Conservation (phyloP, 345 rosid species). For the Populus nigra region DNA sequence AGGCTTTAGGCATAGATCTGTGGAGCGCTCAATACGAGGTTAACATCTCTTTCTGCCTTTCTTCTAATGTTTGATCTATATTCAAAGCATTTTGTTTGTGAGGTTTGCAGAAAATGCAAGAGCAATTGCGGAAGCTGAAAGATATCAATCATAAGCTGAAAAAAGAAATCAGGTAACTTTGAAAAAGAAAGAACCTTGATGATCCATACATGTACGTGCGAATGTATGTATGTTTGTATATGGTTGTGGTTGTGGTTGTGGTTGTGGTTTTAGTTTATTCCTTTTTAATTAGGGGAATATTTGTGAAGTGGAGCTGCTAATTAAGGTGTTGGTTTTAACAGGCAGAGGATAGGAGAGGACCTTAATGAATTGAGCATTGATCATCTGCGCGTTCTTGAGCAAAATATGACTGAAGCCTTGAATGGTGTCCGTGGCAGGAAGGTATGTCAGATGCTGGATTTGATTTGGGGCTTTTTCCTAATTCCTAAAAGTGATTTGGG, state of each 20-base stretch:
- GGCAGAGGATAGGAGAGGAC: slow-evolving; percentile 59
- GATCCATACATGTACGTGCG: background rate
- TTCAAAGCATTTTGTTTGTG: background rate
- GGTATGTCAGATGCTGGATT: slow-evolving; percentile 44
- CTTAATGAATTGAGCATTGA: slow-evolving; percentile 34
- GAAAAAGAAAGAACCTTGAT: background rate
- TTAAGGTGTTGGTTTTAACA: background rate
- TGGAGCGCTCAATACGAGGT: slow-evolving; percentile 63
- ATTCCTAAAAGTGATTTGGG: background rate
- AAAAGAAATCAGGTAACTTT: slow-evolving; percentile 45
- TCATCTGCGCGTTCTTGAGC: slow-evolving; percentile 47
- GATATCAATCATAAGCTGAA: slow-evolving; percentile 48
- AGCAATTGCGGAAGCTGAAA: slow-evolving; percentile 40
- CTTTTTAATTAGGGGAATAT: background rate
- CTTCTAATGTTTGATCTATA: background rate
- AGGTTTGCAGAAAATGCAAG: slow-evolving; percentile 56
- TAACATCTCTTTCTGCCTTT: background rate
- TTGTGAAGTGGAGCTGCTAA: background rate
- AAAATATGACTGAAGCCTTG: slow-evolving; percentile 32
- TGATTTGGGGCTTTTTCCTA: background rate
- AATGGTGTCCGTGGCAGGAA: slow-evolving; percentile 40
- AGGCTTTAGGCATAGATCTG: slow-evolving; percentile 43
- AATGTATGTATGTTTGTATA: background rate
- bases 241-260: background rate
- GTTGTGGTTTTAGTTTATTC: background rate